Base-by-base conservation (phyloP, 306 rosid species). In the Malus fusca region DNA sequence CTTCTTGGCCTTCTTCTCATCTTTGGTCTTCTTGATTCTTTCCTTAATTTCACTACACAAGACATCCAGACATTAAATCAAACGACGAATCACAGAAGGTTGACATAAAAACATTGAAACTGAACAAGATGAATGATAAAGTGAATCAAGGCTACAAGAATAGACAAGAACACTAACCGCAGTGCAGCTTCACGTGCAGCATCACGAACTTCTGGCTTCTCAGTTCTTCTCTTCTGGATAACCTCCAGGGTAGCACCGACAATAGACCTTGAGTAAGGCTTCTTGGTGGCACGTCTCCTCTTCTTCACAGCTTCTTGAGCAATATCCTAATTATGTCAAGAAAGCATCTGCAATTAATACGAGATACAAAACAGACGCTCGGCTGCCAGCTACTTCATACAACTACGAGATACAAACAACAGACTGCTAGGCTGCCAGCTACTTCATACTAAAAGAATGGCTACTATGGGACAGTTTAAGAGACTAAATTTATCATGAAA, bases 1-100 rank as follows among this genome's bases (percentile, higher is more conserved):
- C 82, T 90, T 93, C 85, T 88, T 90, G 0, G 98, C 95, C 84
- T 90, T 93, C 87, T 93, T 93, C 62, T 93, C 98, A 26, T 93
- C 98, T 84, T 93, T 93, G 1, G 97, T 89, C 26, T 93, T 93
- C 84, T 90, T 93, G 69, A 90, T 90, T 77, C 98, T 86, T 74
- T 93, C 98, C 75, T 93, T 93, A 31, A 93, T 89, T 77, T 93
- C 98, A 77, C 97, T 90, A 75, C 73, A 77, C 1, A 69, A n/a
- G 7, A 31, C 37, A 61, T 31, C 63, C 71, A 81, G 23, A 13
- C 5, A 26, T 68, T 51, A 19, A 73, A 66, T 51, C 66, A 26
- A 10, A 48, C 2, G 1, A 48, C 15, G 55, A 6, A 48, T 48
- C 55, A 48, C 55, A 5, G 15, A 48, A 48, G 21, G 55, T 48